Conservation (phyloP, 2,329 filamentous ascomycete species). For the Blumeriella jaapii region DNA sequence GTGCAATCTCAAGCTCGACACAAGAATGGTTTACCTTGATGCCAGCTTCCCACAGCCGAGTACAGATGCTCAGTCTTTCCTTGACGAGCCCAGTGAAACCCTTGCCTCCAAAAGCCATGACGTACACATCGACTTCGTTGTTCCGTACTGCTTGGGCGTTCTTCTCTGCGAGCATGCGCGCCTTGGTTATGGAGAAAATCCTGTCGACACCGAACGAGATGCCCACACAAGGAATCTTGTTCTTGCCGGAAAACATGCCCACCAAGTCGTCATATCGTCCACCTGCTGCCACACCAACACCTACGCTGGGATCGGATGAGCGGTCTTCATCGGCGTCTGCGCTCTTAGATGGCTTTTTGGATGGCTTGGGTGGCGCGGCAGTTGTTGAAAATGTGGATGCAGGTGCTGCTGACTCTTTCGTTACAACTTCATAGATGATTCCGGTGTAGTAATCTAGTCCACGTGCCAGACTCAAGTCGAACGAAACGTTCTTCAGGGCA, state of each 20-base stretch:
- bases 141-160: conserved; percentile 43
- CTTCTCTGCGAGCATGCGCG: conserved; percentile 53
- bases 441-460: conserved; percentile 84
- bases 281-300: conserved; percentile 79
- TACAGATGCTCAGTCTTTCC: conserved; percentile 73
- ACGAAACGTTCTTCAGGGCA: conserved; percentile 63
- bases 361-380: conserved; percentile 28
- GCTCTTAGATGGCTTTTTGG: conserved; percentile 35
- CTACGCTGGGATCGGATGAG: conserved; percentile 67
- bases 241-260: conserved; percentile 82
- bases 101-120: conserved; percentile 91
- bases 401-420: conserved; percentile 44
- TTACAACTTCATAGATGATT: conserved; percentile 67
- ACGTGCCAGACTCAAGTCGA: conserved; percentile 81
- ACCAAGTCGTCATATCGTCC: conserved; percentile 89
- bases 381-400: conserved; percentile 29
- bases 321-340: conserved; percentile 48
- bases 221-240: conserved; percentile 77
- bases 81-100: conserved; percentile 69
- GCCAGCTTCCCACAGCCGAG: conserved; percentile 71
- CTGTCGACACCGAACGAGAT: conserved; percentile 93
- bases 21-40: conserved; percentile 56
- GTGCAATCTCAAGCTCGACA: neutral
- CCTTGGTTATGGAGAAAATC: conserved; percentile 87
- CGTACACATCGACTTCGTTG: conserved; percentile 78